A percentile compares a stretch with the other conserved stretches of the same genome.
These are phyloP conservation scores for Metschnikowia koreensis DNA, from an alignment of 805 yeast species.

Conservation along the genomic window DNA sequence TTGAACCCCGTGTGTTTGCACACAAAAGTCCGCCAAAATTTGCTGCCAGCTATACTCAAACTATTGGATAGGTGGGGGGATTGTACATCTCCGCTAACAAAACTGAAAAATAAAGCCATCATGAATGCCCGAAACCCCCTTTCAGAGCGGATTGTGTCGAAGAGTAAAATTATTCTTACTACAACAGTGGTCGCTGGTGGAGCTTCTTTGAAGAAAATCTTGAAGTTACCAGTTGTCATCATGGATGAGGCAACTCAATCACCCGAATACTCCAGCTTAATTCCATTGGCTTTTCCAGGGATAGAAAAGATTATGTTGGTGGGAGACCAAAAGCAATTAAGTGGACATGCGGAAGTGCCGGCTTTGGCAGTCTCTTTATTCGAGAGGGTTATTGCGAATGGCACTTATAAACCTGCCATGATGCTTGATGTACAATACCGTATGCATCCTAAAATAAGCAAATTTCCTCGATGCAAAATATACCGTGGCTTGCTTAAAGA, in stretches of 20 bases:
- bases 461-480: conserved; percentile 85
- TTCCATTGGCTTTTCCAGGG: conserved; percentile 85
- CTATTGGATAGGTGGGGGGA: background rate
- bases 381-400: conserved; percentile 66
- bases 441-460: conserved; percentile 87
- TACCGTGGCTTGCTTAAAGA: conserved; percentile 90
- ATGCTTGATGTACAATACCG: conserved; percentile 89
- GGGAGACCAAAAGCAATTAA: conserved; percentile 94
- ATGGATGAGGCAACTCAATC: conserved; percentile 95
- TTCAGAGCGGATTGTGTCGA: conserved; percentile 36
- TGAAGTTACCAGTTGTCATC: conserved; percentile 60
- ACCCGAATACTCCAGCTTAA: conserved; percentile 78
- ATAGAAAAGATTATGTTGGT: conserved; percentile 85
- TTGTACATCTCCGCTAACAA: background rate
- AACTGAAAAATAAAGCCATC: conserved; percentile 42
- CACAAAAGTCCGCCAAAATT: background rate
- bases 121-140: background rate
- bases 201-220: conserved; percentile 47
- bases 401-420: background rate
- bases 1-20: background rate
- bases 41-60: conserved; percentile 1
- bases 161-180: conserved; percentile 77
- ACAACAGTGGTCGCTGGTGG: conserved; percentile 94
- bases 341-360: conserved; percentile 78
- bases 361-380: conserved; percentile 84